These are phyloP conservation scores for Sphenostylis stenocarpa DNA, from an alignment of 306 rosid genomes.

Conservation along the genomic window DNA sequence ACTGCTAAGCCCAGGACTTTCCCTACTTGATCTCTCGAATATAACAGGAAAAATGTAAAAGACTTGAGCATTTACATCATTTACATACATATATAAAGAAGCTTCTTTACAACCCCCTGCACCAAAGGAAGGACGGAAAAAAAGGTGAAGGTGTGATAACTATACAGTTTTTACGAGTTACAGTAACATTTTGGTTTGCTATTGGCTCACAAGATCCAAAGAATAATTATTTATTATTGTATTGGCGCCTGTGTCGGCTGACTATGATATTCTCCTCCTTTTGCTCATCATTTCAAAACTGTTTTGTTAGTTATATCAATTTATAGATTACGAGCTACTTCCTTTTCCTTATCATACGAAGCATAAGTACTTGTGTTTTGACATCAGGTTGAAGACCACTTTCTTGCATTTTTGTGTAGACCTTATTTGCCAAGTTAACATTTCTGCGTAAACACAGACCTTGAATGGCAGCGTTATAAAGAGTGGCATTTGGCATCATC, in stretches of 20 bases:
- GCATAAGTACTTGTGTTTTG: conserved; percentile 76
- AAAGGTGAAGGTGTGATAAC: background rate
- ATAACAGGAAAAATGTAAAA: background rate
- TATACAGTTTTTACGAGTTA: conserved; percentile 18
- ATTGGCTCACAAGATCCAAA: conserved; percentile 10
- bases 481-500: conserved; percentile 50
- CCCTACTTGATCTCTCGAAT: background rate
- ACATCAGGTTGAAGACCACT: conserved; percentile 63
- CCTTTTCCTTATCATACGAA: conserved; percentile 38
- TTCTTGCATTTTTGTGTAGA: conserved; percentile 59
- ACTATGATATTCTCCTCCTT: background rate
- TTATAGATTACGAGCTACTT: conserved; percentile 24
- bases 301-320: conserved; percentile 29
- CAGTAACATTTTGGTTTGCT: background rate
- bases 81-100: conserved; percentile 10
- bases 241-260: background rate
- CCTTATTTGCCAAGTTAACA: conserved; percentile 56
- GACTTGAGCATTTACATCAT: conserved; percentile 14
- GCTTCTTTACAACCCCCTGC: conserved; percentile 18
- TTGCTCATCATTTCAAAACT: conserved; percentile 22
- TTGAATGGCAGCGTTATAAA: conserved; percentile 77
- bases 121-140: conserved; percentile 4
- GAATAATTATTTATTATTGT: background rate
- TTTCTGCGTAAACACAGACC: conserved; percentile 76
- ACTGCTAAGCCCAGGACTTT: background rate